Percentiles rank a stretch among this genome's conserved stretches.
phyloP scores from a whole-genome alignment of 2,329 filamentous ascomycete species.

The Dactylellina cionopaga region DNA sequence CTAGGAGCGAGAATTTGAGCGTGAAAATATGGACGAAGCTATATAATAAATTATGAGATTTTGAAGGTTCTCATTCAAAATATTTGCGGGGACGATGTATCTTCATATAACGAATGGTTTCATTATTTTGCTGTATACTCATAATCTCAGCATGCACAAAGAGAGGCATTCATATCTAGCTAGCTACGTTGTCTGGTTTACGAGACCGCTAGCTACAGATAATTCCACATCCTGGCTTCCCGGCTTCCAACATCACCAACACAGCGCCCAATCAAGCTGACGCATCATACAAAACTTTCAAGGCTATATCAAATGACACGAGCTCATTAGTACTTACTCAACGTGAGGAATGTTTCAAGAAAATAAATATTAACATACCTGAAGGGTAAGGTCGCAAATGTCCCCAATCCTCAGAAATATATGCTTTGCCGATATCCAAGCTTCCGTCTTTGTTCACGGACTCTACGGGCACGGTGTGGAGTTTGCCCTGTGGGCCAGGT shows the following conservation, averaged over 20 bases:
- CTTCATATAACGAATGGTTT: not conserved
- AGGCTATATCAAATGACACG: constrained; percentile 23
- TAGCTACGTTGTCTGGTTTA: too few species aligned
- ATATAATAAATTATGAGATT: too few species aligned
- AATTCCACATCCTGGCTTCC: too few species aligned
- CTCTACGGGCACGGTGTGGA: constrained; percentile 69
- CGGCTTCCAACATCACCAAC: constrained; percentile 2
- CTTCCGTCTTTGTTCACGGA: constrained; percentile 17
- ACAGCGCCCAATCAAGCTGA: not conserved
- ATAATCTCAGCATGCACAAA: too few species aligned
- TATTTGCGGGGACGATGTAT: too few species aligned
- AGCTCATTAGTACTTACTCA: not conserved
- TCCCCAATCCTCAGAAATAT: constrained; percentile 50
- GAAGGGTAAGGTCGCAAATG: constrained; percentile 45
- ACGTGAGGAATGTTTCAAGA: not conserved
- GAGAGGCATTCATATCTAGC: too few species aligned
- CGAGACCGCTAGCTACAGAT: not conserved
- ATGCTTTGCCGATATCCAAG: constrained; percentile 30
- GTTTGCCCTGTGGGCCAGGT: constrained; percentile 71
- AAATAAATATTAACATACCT: constrained; percentile 18
- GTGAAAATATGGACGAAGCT: too few species aligned
- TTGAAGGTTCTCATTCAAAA: too few species aligned
- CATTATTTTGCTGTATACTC: not conserved
- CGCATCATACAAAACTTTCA: constrained; percentile 45
- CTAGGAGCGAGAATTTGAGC: not conserved